These are phyloP conservation scores for Saccharomyces hybrid DNA, from an alignment of 1,139 yeast genomes.

Conservation along the genomic window DNA sequence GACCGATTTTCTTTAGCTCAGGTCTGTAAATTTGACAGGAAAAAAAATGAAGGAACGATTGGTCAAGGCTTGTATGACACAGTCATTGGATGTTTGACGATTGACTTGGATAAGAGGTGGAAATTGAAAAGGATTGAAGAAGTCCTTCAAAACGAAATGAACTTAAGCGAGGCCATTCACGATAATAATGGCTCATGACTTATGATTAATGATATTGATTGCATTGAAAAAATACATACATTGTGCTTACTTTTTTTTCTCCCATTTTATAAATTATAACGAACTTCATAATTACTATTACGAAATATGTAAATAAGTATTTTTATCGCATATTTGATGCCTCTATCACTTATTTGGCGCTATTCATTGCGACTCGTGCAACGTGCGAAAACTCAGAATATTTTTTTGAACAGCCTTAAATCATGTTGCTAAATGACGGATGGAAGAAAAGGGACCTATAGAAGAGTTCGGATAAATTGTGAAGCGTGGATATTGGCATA, in stretches of 20 bases:
- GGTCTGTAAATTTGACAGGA: slow-evolving; percentile 20
- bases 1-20: slow-evolving; percentile 39
- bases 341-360: neutral
- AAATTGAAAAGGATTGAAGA: slow-evolving; percentile 36
- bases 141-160: slow-evolving; percentile 6
- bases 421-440: neutral
- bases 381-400: neutral
- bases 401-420: neutral
- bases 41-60: slow-evolving; percentile 9
- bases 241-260: neutral
- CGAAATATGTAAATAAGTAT: neutral
- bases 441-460: neutral
- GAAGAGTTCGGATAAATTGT: neutral
- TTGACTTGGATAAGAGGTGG: slow-evolving; percentile 45
- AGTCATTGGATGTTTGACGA: slow-evolving; percentile 48
- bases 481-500: neutral
- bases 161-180: neutral
- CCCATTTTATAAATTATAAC: neutral
- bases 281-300: neutral
- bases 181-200: neutral
- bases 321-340: neutral
- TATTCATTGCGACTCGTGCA: neutral
- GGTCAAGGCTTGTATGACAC: slow-evolving; percentile 36
- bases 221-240: neutral
- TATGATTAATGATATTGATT: neutral